Conservation (phyloP, 176 grass and related monocot genomes). For the Aechmea fasciata region DNA sequence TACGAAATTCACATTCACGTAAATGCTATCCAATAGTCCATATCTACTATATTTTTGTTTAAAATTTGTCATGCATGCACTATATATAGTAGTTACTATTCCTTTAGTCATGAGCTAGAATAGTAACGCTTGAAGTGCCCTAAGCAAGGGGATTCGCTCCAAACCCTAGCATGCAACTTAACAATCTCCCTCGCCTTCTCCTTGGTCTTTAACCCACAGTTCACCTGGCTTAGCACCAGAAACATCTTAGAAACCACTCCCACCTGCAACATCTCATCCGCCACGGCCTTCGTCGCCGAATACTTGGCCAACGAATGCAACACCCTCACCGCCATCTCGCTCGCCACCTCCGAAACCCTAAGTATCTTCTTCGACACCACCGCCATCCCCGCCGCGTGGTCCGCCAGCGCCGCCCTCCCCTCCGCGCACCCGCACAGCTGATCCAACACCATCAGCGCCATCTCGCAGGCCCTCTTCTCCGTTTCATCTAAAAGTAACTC, state of each 20-base stretch:
- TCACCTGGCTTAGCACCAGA: slow-evolving; percentile 47
- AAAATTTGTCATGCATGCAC: not conserved
- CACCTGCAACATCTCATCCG: slow-evolving; percentile 75
- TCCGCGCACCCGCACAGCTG: slow-evolving; percentile 70
- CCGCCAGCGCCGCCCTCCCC: slow-evolving; percentile 48
- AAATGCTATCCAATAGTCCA: not conserved
- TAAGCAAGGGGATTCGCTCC: slow-evolving; percentile 76
- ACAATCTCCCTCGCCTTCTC: slow-evolving; percentile 75
- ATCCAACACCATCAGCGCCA: slow-evolving; percentile 41
- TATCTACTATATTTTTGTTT: not conserved
- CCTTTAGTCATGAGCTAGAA: slow-evolving; percentile 34
- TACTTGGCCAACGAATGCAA: slow-evolving; percentile 53
- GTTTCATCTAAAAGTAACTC: slow-evolving; percentile 41
- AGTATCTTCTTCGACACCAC: slow-evolving; percentile 38
- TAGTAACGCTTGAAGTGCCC: slow-evolving; percentile 41
- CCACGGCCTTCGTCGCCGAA: slow-evolving; percentile 35
- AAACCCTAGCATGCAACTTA: slow-evolving; percentile 63
- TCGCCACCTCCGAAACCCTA: slow-evolving; percentile 40
- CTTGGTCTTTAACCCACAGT: slow-evolving; percentile 30
- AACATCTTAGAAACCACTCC: slow-evolving; percentile 58
- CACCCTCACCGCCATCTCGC: slow-evolving; percentile 39
- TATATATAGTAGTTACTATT: not conserved
- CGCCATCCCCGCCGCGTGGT: slow-evolving; percentile 61
- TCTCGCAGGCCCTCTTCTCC: slow-evolving; percentile 31
- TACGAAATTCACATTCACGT: no score